Base-by-base conservation (phyloP, 306 rosid genomes). In the Lagenaria siceraria region DNA sequence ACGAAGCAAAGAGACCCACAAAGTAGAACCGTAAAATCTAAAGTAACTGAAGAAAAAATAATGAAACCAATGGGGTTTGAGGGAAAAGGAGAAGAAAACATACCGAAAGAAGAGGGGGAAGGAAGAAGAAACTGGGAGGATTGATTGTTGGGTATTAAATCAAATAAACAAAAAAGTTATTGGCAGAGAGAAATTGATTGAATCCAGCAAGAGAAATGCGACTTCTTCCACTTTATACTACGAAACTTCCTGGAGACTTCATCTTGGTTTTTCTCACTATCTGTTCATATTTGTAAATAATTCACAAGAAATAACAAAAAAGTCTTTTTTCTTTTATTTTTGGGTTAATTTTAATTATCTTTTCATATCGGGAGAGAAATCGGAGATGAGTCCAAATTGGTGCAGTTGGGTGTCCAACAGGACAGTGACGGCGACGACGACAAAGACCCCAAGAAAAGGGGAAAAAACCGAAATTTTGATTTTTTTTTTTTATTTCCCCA, bases 161-260 rank as follows among this genome's bases (percentile, higher is more conserved):
- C 76, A 74, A 40, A 74, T 22, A 18, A 73, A 21, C 25, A 51
- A 73, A 73, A 49, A 51, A 18, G 36, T 31, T 49, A 4, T 66
- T 43, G 29, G 75, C 35, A 43, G 75, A 70, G 25, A 46, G 64
- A 22, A 40, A 18, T 51, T 54, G 78, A 74, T 74, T 74, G 64
- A 31, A 74, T 52, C 64, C 62, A 74, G 78, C 78, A n/a, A 55
- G 51, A 74, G 3, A 53, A 74, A 21, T 46, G 78, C 48, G 64
- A 74, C 78, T 74, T 74, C 64, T 55, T 74, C 64, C 64, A 52
- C 78, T 55, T 52, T 52, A 74, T 74, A 35, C 49, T 31, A 55
- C 65, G 78, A 74, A 74, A 74, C 78, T 74, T 74, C 78, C 64
- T 21, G 21, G 78, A 74, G 52, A 55, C 65, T 74, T 74, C 78